These are phyloP conservation scores for Rhododendron ovatum DNA, from an alignment of 148 eudicot genomes.

Conservation along the genomic window DNA sequence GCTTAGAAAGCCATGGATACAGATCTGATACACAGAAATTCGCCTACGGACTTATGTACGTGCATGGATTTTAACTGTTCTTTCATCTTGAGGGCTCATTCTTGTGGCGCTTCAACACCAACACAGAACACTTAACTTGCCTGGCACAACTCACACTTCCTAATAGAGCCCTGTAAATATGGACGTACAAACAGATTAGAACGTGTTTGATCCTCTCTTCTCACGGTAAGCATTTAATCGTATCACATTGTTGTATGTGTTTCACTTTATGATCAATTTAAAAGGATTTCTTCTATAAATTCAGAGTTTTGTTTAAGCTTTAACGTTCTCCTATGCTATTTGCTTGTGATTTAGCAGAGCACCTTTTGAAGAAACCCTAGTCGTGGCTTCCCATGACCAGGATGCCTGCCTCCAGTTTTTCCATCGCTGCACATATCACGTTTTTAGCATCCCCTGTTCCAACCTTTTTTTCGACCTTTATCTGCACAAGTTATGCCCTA, in stretches of 20 bases:
- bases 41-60: not conserved
- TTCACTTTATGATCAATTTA: not conserved
- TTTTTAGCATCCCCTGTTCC: slow-evolving; percentile 76
- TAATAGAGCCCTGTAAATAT: slow-evolving; percentile 48
- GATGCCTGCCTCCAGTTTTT: slow-evolving; percentile 55
- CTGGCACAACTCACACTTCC: slow-evolving; percentile 32
- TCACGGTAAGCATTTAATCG: not conserved
- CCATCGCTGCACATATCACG: slow-evolving; percentile 61
- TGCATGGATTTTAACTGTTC: not conserved
- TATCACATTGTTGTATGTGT: not conserved
- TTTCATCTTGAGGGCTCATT: not conserved
- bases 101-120: not conserved
- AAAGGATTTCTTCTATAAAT: not conserved
- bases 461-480: slow-evolving; percentile 59
- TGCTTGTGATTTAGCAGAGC: not conserved
- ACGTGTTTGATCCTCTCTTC: not conserved
- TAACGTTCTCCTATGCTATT: not conserved
- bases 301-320: not conserved
- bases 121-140: not conserved
- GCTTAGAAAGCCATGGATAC: not conserved
- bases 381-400: slow-evolving; percentile 88
- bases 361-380: slow-evolving; percentile 87
- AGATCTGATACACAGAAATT: not conserved
- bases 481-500: not conserved
- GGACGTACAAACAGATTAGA: not conserved